These are phyloP conservation scores for Malassezia obtusa DNA, from an alignment of 1,284 basidiomycete species.

Conservation along the genomic window DNA sequence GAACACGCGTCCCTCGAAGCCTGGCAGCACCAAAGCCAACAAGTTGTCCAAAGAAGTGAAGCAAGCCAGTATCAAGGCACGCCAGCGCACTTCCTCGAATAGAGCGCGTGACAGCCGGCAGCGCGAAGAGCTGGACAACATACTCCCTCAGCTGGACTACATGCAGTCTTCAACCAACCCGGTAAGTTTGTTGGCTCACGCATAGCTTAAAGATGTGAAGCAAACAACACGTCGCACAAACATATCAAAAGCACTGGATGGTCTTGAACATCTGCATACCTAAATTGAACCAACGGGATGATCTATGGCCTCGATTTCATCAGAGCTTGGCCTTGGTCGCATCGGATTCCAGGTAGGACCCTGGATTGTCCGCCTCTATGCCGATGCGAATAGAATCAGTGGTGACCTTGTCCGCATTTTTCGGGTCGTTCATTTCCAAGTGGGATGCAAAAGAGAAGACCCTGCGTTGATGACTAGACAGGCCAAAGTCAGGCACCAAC, in stretches of 20 bases:
- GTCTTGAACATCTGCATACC: neutral
- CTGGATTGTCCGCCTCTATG: neutral
- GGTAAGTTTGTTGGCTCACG: neutral
- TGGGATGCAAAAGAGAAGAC: slow-evolving; percentile 29
- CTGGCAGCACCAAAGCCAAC: neutral
- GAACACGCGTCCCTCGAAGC: neutral
- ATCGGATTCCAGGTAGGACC: neutral
- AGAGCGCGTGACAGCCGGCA: neutral
- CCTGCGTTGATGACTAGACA: slow-evolving; percentile 14
- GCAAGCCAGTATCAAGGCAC: neutral
- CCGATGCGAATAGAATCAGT: slow-evolving; percentile 9
- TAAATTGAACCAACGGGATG: neutral
- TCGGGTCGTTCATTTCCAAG: neutral
- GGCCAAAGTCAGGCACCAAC: slow-evolving; percentile 1
- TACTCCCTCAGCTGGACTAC: neutral
- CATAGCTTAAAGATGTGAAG: neutral
- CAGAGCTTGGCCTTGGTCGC: slow-evolving; percentile 2
- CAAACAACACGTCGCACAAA: neutral
- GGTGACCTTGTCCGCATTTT: neutral
- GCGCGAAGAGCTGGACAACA: slow-evolving; percentile 4
- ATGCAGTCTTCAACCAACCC: neutral
- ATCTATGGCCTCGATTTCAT: neutral
- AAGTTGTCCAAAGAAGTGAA: neutral
- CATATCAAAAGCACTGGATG: neutral
- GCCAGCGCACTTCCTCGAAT: neutral